These are phyloP conservation scores for Podospora didyma DNA, from an alignment of 495 filamentous ascomycete genomes.

Conservation along the genomic window DNA sequence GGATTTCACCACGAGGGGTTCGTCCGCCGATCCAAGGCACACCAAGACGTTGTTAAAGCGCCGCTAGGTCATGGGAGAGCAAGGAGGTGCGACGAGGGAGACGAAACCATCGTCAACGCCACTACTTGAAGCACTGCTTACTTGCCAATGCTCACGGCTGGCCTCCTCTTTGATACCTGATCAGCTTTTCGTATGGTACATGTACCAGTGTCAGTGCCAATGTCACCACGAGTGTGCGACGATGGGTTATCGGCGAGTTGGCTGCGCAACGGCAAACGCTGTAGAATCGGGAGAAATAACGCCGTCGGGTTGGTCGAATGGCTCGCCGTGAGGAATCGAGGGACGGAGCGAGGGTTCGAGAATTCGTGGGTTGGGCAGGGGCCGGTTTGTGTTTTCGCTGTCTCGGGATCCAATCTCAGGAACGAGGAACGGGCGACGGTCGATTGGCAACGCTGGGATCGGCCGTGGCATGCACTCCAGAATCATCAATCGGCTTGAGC, in stretches of 20 bases:
- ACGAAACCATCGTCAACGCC: background rate
- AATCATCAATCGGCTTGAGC: no score
- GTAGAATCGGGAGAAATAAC: no score
- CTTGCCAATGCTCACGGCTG: background rate
- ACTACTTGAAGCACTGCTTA: background rate
- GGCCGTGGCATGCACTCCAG: slow-evolving; percentile 1
- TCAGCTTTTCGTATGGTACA: no score
- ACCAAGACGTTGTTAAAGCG: background rate
- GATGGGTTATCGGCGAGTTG: background rate
- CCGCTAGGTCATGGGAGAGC: background rate
- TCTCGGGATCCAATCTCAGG: slow-evolving; percentile 7
- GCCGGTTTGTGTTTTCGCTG: background rate
- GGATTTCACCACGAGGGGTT: slow-evolving; percentile 3
- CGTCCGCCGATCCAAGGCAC: slow-evolving; percentile 11
- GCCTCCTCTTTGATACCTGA: background rate
- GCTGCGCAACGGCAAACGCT: background rate
- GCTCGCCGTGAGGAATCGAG: background rate
- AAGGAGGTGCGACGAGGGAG: slow-evolving; percentile 1
- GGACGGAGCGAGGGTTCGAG: no score
- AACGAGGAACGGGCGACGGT: slow-evolving; percentile 1
- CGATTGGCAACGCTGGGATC: slow-evolving; percentile 12
- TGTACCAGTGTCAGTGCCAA: no score
- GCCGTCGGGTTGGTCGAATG: background rate
- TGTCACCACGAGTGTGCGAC: no score
- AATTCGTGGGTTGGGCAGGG: background rate